Evolutionary conservation across 106 monocot genomes (phyloP).

Genomic region (Amphibolis antarctica): DNA sequence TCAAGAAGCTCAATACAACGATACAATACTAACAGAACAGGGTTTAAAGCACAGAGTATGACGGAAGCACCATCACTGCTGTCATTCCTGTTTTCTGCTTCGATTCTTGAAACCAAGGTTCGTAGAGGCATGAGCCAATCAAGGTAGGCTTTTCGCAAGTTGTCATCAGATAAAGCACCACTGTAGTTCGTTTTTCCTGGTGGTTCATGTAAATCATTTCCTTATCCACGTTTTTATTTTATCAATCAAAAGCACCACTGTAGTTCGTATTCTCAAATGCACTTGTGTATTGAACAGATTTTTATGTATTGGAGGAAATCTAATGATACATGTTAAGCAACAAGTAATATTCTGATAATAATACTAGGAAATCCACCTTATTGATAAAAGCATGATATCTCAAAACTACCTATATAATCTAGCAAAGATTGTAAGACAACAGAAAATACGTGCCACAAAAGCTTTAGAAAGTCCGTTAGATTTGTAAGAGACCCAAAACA

Average conservation of each 20-base stretch:
- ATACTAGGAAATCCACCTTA: too few species aligned
- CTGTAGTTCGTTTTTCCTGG: constrained; percentile 44
- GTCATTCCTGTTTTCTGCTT: constrained; percentile 34
- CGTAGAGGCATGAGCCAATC: constrained; percentile 86
- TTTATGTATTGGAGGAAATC: background rate
- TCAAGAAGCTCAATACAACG: constrained; percentile 90
- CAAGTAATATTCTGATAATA: too few species aligned
- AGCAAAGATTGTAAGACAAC: too few species aligned
- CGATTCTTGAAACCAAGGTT: constrained; percentile 38
- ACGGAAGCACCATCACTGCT: constrained; percentile 20
- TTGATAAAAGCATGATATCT: too few species aligned
- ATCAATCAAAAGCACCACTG: too few species aligned
- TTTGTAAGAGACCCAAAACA: too few species aligned
- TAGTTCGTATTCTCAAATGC: too few species aligned
- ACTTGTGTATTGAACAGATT: background rate
- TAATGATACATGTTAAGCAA: background rate
- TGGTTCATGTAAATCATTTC: background rate
- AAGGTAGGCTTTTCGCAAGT: constrained; percentile 42
- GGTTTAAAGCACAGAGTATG: constrained; percentile 51
- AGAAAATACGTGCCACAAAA: too few species aligned
- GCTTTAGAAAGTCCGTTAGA: too few species aligned
- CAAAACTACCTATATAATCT: too few species aligned
- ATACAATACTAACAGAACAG: constrained; percentile 61
- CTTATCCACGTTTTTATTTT: background rate
- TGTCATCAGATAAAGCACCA: constrained; percentile 29